These are phyloP conservation scores for Liriodendron chinense DNA, from an alignment of 164 flowering plant genomes.

Conservation along the genomic window DNA sequence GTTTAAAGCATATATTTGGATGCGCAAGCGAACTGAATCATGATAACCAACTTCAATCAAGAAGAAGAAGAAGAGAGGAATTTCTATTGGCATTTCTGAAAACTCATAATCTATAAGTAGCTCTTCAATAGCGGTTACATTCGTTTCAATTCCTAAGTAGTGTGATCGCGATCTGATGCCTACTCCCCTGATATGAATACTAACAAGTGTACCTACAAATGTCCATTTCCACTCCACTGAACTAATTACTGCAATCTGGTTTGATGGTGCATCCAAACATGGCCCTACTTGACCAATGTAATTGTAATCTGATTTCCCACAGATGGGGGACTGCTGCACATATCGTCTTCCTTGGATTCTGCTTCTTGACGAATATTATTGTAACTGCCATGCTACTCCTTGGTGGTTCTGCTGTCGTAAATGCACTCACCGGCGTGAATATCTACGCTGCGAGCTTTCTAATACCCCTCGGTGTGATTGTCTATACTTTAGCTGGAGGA, in stretches of 20 bases:
- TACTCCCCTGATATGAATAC: too few species aligned
- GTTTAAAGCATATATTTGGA: too few species aligned
- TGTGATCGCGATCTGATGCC: too few species aligned
- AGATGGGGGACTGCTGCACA: constrained; percentile 96
- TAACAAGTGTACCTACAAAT: too few species aligned
- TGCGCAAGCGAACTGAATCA: too few species aligned
- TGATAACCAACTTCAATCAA: too few species aligned
- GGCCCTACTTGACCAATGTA: neutral
- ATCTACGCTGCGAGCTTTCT: constrained; percentile 95
- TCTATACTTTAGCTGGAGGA: constrained; percentile 93
- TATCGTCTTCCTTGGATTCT: constrained; percentile 73
- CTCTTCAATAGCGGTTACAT: too few species aligned
- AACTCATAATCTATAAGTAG: too few species aligned
- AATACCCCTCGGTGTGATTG: constrained; percentile 90
- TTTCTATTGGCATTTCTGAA: too few species aligned
- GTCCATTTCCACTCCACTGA: neutral
- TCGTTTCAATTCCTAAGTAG: too few species aligned
- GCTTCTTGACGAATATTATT: constrained; percentile 87
- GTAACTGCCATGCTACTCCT: constrained; percentile 98
- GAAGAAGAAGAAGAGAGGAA: too few species aligned
- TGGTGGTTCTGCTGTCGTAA: constrained; percentile 97
- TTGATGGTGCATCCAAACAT: neutral
- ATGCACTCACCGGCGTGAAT: constrained; percentile 94
- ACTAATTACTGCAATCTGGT: neutral
- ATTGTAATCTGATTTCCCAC: constrained; percentile 12